Base-by-base conservation (phyloP, 2,329 filamentous ascomycete species). In the Trichoderma semiorbis region DNA sequence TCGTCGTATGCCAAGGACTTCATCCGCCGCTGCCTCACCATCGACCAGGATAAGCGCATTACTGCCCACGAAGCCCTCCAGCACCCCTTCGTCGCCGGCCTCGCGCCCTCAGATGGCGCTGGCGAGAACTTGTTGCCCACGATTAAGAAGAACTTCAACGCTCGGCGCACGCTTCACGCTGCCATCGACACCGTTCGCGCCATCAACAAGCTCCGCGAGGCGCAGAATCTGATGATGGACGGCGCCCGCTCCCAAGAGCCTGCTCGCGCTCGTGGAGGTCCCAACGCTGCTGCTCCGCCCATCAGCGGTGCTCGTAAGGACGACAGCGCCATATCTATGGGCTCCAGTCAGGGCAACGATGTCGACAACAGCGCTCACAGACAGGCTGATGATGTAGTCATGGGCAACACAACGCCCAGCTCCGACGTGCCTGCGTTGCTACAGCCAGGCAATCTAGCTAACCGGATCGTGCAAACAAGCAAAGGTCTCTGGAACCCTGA, bases 11-110 rank as follows among this genome's bases (percentile, higher is more conserved):
- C 95, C 55, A 93, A 97, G 78, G 93, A 97, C 76, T 99, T 99
- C 82, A 97, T 99, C 83, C 90, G 91, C 76, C 88, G 90, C 74
- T 99, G 96, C 80, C 86, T 99, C 69, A 98, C 96, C 50, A 92
- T 98, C 79, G 95, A 98, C 79, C 93, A 95, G 2, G 88, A 88
- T 72, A 88, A 90, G 76, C 93, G 96, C 77, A 96, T 98, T 89
- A 98, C 95, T 1, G 92, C 95, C 10, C 94, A 98, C 81, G 93
- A 91, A 78, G 90, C 90, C 30, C 85, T 92, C 36, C 87, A 88
- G 74, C 90, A 92, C 76, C 85, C 89, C 50, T 92, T 92, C 80
- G 86, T 92, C 16, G 85, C 88, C 7, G 87, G 86, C 70, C 86
- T 83, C 77, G 83, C 85, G 47, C 79, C 82, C 39, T 79, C 81